These are phyloP conservation scores for Fraxinus floribunda DNA, from an alignment of 305 asterid genomes.

Conservation along the genomic window DNA sequence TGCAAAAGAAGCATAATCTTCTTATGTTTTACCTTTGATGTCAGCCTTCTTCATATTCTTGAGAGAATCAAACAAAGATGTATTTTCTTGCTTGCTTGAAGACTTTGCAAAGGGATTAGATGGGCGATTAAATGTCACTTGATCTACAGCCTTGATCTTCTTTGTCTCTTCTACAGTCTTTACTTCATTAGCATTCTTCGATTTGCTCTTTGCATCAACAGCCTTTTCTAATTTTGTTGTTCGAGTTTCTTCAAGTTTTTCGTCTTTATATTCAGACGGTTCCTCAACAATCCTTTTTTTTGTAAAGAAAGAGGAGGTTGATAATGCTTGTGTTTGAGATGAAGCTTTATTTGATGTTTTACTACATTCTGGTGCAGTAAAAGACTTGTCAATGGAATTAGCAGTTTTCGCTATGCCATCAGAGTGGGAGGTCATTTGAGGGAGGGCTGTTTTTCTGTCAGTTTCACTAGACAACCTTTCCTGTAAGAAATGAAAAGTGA, in stretches of 20 bases:
- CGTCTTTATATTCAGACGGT: conserved; percentile 30
- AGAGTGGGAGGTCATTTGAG: conserved; percentile 19
- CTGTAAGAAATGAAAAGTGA: conserved; percentile 35
- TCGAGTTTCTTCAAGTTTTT: conserved; percentile 34
- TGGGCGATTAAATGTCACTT: conserved; percentile 45
- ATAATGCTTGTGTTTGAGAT: conserved; percentile 33
- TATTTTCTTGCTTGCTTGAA: conserved; percentile 49
- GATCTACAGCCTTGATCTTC: conserved; percentile 33
- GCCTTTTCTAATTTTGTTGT: conserved; percentile 29
- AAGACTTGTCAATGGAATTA: conserved; percentile 27
- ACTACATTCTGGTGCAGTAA: conserved; percentile 38
- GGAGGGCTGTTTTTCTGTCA: conserved; percentile 27
- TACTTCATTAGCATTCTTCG: conserved; percentile 22
- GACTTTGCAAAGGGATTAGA: conserved; percentile 86
- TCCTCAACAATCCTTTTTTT: conserved; percentile 41
- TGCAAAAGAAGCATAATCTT: conserved; percentile 10
- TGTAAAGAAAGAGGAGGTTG: conserved; percentile 33
- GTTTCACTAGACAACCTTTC: conserved; percentile 64
- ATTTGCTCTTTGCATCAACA: conserved; percentile 35
- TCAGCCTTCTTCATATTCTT: conserved; percentile 63
- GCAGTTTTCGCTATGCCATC: conserved; percentile 31
- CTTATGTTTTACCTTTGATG: conserved; percentile 25
- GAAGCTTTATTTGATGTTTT: conserved; percentile 34
- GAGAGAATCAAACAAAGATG: conserved; percentile 65
- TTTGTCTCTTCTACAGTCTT: conserved; percentile 29